phyloP scores from a whole-genome alignment of 768 basidiomycete genomes.

The Collybia sp. region DNA sequence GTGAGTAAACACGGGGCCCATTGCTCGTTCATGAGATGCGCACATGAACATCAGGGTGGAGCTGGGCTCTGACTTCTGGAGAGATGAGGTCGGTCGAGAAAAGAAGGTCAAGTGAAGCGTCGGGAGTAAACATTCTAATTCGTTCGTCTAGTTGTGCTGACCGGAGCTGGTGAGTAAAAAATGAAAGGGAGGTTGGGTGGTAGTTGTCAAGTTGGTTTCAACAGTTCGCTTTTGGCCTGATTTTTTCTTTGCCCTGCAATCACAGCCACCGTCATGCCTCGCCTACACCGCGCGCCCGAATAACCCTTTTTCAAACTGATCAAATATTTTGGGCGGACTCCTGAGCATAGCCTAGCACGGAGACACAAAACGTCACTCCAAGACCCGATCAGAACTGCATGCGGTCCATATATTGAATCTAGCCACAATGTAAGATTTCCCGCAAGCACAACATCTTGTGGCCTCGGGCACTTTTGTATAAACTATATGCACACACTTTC shows the following conservation, averaged over 20 bases:
- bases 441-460: too few relatives aligned
- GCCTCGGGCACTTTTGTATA: too few relatives aligned
- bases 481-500: too few relatives aligned
- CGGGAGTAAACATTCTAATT: slow-evolving; percentile 42
- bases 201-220: background rate
- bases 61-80: slow-evolving; percentile 46
- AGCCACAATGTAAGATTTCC: too few relatives aligned
- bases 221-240: too few relatives aligned
- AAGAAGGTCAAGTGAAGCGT: slow-evolving; percentile 68
- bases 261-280: slow-evolving; percentile 1
- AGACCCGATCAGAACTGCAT: too few relatives aligned
- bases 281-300: too few relatives aligned
- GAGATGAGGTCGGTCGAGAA: slow-evolving; percentile 76
- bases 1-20: background rate
- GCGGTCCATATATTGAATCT: too few relatives aligned
- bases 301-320: too few relatives aligned
- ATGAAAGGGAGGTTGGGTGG: background rate
- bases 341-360: too few relatives aligned
- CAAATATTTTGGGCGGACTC: too few relatives aligned
- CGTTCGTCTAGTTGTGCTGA: slow-evolving; percentile 3
- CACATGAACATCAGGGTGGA: slow-evolving; percentile 52
- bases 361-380: too few relatives aligned
- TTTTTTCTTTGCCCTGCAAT: background rate
- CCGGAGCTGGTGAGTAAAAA: background rate
- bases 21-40: background rate